Evolutionary conservation across 495 filamentous ascomycete species (phyloP).

Genomic region (Halenospora varia): DNA sequence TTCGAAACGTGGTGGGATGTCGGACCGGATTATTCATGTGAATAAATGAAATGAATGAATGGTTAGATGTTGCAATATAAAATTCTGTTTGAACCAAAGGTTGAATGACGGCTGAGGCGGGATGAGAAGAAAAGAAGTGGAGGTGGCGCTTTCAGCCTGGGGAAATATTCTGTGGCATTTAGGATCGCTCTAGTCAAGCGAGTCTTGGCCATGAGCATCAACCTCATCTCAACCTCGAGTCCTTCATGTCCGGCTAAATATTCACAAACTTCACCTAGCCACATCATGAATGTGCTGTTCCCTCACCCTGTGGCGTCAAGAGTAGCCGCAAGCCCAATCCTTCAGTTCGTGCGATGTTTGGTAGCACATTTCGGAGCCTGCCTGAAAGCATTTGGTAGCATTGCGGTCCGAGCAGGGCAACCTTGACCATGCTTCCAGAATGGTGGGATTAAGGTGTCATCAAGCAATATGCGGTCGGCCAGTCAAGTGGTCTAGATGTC

Average conservation of each 20-base stretch:
- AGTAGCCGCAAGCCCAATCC: neutral
- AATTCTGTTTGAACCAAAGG: neutral
- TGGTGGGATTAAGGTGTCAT: neutral
- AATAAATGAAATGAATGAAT: too few species aligned
- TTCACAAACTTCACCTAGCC: neutral
- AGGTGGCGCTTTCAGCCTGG: neutral
- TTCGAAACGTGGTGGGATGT: neutral
- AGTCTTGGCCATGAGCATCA: neutral
- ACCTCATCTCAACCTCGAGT: neutral
- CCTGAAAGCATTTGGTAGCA: neutral
- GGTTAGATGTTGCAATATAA: neutral
- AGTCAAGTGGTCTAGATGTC: too few species aligned
- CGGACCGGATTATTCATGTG: neutral
- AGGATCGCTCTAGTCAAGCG: neutral
- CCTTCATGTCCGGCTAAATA: neutral
- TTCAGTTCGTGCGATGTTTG: neutral
- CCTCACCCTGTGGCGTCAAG: neutral
- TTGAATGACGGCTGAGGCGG: neutral
- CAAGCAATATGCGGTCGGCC: too few species aligned
- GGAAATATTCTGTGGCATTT: neutral
- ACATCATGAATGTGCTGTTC: neutral
- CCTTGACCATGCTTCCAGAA: neutral
- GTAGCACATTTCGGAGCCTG: neutral
- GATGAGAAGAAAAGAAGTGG: neutral
- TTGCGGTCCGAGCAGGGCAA: neutral